These are phyloP conservation scores for Calocybe gangraenosa DNA, from an alignment of 768 basidiomycete genomes.

Conservation along the genomic window DNA sequence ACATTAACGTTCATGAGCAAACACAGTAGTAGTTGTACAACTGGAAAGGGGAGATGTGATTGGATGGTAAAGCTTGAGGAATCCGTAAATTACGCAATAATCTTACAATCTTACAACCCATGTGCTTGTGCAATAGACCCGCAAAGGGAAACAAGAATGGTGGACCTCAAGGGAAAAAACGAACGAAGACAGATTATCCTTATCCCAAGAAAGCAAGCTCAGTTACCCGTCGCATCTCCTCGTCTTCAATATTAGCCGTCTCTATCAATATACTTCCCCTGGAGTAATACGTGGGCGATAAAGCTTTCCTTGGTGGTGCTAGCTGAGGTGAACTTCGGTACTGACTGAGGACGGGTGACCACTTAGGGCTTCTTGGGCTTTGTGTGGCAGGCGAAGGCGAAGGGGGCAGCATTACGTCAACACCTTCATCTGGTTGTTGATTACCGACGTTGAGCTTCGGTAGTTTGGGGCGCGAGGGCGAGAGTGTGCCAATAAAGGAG, in stretches of 20 bases:
- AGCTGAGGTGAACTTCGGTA: conserved; percentile 8
- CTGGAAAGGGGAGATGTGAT: no score
- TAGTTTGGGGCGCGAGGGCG: conserved; percentile 18
- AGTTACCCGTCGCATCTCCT: conserved; percentile 63
- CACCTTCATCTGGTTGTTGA: no score
- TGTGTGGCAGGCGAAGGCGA: conserved; percentile 33
- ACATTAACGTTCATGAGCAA: no score
- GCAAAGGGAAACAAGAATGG: not conserved
- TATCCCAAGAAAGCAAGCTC: conserved; percentile 65
- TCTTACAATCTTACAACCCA: no score
- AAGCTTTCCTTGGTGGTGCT: conserved; percentile 28
- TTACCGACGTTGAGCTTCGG: no score
- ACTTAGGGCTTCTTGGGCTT: conserved; percentile 5
- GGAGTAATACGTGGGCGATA: conserved; percentile 58
- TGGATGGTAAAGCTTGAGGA: no score
- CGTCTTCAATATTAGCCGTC: conserved; percentile 55
- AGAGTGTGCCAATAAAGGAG: conserved; percentile 35
- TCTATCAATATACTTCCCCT: conserved; percentile 52
- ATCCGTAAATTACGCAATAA: no score
- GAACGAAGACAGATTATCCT: conserved; percentile 3
- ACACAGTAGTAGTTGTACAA: no score
- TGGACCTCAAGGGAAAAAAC: not conserved
- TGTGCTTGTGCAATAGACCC: no score
- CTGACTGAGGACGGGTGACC: conserved; percentile 4
- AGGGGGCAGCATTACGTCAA: conserved; percentile 21